Conservation (phyloP, 192 early-diverging fungal genomes). For the Backusella tarrabulga region DNA sequence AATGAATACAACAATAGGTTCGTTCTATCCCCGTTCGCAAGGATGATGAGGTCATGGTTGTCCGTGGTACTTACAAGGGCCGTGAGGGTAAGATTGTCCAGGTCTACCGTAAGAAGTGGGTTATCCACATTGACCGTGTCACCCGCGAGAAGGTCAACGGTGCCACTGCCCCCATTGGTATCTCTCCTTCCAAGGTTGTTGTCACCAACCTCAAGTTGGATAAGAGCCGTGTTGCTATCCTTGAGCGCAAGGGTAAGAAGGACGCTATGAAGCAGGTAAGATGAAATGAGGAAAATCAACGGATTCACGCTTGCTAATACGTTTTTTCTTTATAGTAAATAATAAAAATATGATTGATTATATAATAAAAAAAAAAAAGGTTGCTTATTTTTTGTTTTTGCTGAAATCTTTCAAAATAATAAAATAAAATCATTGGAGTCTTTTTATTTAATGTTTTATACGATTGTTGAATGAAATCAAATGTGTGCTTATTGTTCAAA, state of each 20-base stretch:
- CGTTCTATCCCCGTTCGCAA: slow-evolving; percentile 96
- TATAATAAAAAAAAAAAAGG: neutral
- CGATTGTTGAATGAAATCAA: too few species aligned
- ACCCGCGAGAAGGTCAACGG: slow-evolving; percentile 98
- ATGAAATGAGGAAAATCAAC: too few species aligned
- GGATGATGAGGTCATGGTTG: slow-evolving; percentile 96
- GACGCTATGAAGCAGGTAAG: slow-evolving; percentile 35
- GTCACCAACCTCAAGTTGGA: slow-evolving; percentile 94
- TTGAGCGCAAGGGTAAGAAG: slow-evolving; percentile 78
- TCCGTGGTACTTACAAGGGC: slow-evolving; percentile 95
- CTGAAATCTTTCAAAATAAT: too few species aligned
- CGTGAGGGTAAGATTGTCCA: slow-evolving; percentile 94
- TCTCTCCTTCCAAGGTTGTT: slow-evolving; percentile 99
- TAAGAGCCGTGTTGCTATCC: slow-evolving; percentile 91
- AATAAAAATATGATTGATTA: neutral
- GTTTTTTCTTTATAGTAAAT: neutral
- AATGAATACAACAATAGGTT: slow-evolving; percentile 24
- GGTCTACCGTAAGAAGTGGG: slow-evolving; percentile 97
- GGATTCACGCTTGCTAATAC: neutral
- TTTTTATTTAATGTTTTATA: too few species aligned
- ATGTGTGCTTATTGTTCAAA: too few species aligned
- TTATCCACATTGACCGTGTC: slow-evolving; percentile 96
- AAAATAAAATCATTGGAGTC: too few species aligned
- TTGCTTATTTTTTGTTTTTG: neutral
- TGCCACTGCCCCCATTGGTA: slow-evolving; percentile 83